A percentile compares a stretch with the other conserved stretches of the same genome.
Conservation (phyloP, 345 rosid genomes). For the Citrus cavaleriei region DNA sequence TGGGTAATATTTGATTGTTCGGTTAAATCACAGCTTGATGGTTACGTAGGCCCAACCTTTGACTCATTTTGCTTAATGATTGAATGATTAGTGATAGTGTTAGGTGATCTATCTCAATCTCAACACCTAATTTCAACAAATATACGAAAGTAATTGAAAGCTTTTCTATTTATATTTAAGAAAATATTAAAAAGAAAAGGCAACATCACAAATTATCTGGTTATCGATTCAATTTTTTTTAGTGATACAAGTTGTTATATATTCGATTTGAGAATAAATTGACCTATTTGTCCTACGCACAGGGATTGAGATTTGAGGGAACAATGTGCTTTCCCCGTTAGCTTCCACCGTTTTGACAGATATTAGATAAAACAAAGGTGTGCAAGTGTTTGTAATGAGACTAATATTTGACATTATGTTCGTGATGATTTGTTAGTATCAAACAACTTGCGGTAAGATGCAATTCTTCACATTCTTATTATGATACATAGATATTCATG, state of each 20-base stretch:
- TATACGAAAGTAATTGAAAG: neutral
- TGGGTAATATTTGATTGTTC: neutral
- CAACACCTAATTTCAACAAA: neutral
- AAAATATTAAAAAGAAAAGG: neutral
- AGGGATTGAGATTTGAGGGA: neutral
- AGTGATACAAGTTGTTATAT: no score
- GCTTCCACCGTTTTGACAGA: neutral
- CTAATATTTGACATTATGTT: neutral
- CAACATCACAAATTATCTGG: neutral
- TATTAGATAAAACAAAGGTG: neutral
- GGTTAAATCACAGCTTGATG: neutral
- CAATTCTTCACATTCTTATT: neutral
- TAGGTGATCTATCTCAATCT: neutral
- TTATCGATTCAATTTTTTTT: neutral
- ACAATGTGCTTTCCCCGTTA: neutral
- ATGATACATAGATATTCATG: neutral
- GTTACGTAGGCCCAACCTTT: neutral
- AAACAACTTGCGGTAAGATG: neutral
- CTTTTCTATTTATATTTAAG: neutral
- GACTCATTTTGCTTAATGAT: neutral
- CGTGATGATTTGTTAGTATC: neutral
- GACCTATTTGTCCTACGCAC: neutral
- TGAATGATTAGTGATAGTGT: neutral
- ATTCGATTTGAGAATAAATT: neutral
- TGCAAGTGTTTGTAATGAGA: neutral